A percentile compares a stretch with the other conserved stretches of the same genome.
Conservation (phyloP, 2,329 filamentous ascomycete genomes). For the Aureobasidium zeae region DNA sequence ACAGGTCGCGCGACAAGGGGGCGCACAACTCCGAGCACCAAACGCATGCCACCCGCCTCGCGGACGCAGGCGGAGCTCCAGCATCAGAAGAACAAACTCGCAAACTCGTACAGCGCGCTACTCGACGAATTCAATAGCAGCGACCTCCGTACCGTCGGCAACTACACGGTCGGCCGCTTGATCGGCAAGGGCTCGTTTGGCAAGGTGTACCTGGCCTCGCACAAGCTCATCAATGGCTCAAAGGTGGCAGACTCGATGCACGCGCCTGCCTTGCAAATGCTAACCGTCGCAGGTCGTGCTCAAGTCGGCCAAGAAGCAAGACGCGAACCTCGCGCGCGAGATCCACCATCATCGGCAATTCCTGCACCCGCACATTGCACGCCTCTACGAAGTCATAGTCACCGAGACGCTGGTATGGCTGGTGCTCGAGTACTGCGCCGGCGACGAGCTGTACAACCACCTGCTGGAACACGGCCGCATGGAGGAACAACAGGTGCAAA, state of each 20-base stretch:
- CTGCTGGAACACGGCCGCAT: conserved; percentile 79
- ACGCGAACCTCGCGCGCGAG: conserved; percentile 89
- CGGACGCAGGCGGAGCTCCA: conserved; percentile 29
- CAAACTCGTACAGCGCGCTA: conserved; percentile 91
- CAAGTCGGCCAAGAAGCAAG: conserved; percentile 93
- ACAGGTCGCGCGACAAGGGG: background rate
- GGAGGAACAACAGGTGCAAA: conserved; percentile 77
- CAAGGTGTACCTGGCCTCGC: conserved; percentile 90
- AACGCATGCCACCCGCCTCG: conserved; percentile 26
- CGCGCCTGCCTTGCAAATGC: background rate
- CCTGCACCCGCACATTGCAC: conserved; percentile 90
- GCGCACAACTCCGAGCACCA: background rate
- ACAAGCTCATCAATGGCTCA: conserved; percentile 97
- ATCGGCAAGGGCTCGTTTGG: conserved; percentile 98
- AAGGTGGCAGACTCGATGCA: conserved; percentile 51
- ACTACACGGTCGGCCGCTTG: conserved; percentile 81
- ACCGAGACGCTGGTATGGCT: conserved; percentile 94
- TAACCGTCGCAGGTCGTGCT: conserved; percentile 65
- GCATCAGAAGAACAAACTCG: conserved; percentile 52
- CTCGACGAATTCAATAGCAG: conserved; percentile 90
- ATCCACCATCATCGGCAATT: conserved; percentile 99
- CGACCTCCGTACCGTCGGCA: conserved; percentile 85
- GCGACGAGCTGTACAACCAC: conserved; percentile 96
- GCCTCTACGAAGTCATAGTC: conserved; percentile 95
- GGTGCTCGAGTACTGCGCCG: conserved; percentile 90